Evolutionary conservation across 2,329 filamentous ascomycete genomes (phyloP), one percentile per base, ranked within the genome.

Genomic region (Ramularia endophylla): DNA sequence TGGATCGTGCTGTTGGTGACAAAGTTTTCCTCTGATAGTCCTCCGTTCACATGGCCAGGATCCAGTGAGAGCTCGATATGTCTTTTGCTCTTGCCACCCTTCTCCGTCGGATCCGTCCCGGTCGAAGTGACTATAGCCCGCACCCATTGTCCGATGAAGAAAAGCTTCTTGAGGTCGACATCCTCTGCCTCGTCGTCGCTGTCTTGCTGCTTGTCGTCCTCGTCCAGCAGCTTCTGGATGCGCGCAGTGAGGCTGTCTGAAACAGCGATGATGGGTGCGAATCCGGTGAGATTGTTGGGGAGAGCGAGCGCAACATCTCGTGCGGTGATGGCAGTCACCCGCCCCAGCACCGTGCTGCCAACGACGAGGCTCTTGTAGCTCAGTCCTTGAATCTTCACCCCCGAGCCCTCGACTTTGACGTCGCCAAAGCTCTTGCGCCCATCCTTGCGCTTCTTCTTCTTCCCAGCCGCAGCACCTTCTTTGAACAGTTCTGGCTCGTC

Each of bases 281-380:
- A 92, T 35, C 92, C 94, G 35, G 79, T 82, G 22, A 98, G 77
- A 62, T 94, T 97, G 67, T 98, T 98, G 12, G 92, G 89, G 8
- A 98, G 73, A 15, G 88, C 80, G 40, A 98, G 70, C 34, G 83
- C 79, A 53, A 98, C 70, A 59, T 94, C 83, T 56, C 88, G 77
- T 41, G 78, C 70, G 50, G 84, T 89, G 62, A 98, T 87, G 47
- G 83, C 80, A 29, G 80, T 82, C 45, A 98, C 75, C 60, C 94
- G 87, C 31, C 87, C 92, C 32, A 98, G 81, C 1, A 98, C 80
- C 42, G 95, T 72, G 36, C 88, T 90, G 38, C 90, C 94, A 50
- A 87, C 82, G 34, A 84, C 78, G 48, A 98, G 70, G 59, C 85
- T 87, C 86, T 92, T 61, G 47, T 57, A 60, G 62, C 84, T 95